Conservation (phyloP, 768 basidiomycete genomes). For the Mycena maculata region DNA sequence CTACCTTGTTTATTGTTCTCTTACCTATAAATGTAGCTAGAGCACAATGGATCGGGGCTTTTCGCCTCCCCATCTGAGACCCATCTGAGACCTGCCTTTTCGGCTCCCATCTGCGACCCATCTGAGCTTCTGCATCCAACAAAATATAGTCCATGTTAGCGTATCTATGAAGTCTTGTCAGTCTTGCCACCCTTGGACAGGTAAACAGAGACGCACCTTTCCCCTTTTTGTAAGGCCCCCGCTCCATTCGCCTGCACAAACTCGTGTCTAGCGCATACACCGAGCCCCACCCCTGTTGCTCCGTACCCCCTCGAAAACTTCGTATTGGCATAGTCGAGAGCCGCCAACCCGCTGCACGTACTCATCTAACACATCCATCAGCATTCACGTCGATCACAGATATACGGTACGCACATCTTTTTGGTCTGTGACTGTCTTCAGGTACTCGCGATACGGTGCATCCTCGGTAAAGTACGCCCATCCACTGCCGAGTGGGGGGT, state of each 20-base stretch:
- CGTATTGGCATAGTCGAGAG: constrained; percentile 9
- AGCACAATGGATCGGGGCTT: too few species aligned
- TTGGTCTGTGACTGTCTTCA: not conserved
- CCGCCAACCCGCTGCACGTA: constrained; percentile 34
- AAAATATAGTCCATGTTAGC: too few species aligned
- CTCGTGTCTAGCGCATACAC: constrained; percentile 25
- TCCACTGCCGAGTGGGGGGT: not conserved
- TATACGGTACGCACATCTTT: not conserved
- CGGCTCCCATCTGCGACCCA: too few species aligned
- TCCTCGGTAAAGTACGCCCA: constrained; percentile 10
- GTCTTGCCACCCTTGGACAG: too few species aligned
- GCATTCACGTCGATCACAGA: not conserved
- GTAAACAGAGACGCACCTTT: too few species aligned
- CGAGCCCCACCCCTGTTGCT: constrained; percentile 15
- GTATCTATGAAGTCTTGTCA: too few species aligned
- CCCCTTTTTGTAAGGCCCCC: constrained; percentile 20
- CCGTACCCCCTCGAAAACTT: constrained; percentile 35
- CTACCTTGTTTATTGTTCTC: too few species aligned
- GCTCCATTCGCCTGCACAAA: not conserved
- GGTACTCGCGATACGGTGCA: not conserved
- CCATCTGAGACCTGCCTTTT: too few species aligned
- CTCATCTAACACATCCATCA: constrained; percentile 32
- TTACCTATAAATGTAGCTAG: too few species aligned
- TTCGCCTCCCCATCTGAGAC: too few species aligned
- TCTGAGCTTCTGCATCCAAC: too few species aligned